Percentiles rank a stretch among this genome's conserved stretches.
phyloP scores from a whole-genome alignment of 768 basidiomycete genomes.

The Suillus ampliporus region DNA sequence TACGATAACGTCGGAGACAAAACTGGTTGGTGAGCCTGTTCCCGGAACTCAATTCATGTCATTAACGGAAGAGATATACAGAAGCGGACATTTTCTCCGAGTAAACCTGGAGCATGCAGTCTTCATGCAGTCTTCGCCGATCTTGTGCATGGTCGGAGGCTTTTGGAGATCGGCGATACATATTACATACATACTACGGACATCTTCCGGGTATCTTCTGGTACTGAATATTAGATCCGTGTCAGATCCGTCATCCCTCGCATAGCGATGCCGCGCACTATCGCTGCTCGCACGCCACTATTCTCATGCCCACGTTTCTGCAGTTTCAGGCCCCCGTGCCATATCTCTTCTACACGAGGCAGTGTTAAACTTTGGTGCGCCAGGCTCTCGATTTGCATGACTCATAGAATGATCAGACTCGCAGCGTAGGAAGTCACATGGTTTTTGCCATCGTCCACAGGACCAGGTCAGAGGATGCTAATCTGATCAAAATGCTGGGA shows the following conservation, averaged over 20 bases:
- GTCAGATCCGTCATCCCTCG: background rate
- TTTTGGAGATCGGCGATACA: background rate
- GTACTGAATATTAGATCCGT: background rate
- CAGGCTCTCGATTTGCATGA: background rate
- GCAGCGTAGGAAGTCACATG: background rate
- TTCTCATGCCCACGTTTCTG: constrained; percentile 16
- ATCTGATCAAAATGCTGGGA: background rate
- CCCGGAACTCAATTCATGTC: background rate
- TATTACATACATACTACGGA: too few species aligned
- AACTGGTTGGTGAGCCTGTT: background rate
- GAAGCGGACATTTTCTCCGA: background rate
- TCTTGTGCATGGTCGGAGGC: background rate
- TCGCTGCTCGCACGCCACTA: constrained; percentile 7
- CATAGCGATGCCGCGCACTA: background rate
- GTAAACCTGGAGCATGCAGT: too few species aligned
- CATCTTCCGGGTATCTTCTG: background rate
- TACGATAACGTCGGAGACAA: background rate
- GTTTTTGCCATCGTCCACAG: background rate
- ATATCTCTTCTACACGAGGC: constrained; percentile 11
- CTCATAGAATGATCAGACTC: background rate
- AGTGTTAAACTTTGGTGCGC: background rate
- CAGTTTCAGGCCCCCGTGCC: constrained; percentile 19
- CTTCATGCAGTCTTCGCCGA: background rate
- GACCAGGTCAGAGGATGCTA: background rate
- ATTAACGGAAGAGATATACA: background rate